Conservation (phyloP, 768 basidiomycete species). For the Butyriboletus loyo region DNA sequence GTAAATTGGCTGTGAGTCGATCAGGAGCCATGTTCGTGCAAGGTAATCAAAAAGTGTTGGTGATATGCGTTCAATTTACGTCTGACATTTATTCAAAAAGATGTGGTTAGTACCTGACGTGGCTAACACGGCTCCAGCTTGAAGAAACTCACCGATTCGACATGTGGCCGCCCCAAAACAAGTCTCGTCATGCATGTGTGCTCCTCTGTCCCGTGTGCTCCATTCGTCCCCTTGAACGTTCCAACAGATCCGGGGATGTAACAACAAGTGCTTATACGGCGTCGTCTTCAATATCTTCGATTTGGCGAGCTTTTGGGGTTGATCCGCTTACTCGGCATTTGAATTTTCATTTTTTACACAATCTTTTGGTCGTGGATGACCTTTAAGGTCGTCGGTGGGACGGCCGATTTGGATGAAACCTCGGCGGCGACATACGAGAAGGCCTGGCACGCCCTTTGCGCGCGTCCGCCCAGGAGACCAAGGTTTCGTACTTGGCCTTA, state of each 20-base stretch:
- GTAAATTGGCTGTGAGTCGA: conserved; percentile 9
- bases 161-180: conserved; percentile 29
- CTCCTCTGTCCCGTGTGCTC: conserved; percentile 1
- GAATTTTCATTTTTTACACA: conserved; percentile 12
- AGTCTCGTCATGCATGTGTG: conserved; percentile 2
- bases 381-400: conserved; percentile 11
- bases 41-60: conserved; percentile 1
- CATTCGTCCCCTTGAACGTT: conserved; percentile 26
- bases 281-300: conserved; percentile 1
- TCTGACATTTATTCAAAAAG: conserved; percentile 14
- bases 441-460: conserved; percentile 29
- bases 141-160: conserved; percentile 3
- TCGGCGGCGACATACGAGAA: conserved; percentile 18
- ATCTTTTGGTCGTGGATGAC: conserved; percentile 1
- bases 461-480: conserved; percentile 17
- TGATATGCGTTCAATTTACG: conserved; percentile 21
- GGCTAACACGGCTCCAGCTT: neutral
- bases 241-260: conserved; percentile 6
- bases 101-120: conserved; percentile 4
- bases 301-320: neutral
- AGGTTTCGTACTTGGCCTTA: conserved; percentile 11
- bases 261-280: neutral
- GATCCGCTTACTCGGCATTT: conserved; percentile 1
- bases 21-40: neutral
- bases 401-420: conserved; percentile 9